phyloP scores from a whole-genome alignment of 768 basidiomycete species.

The Tephrocybe rancida region DNA sequence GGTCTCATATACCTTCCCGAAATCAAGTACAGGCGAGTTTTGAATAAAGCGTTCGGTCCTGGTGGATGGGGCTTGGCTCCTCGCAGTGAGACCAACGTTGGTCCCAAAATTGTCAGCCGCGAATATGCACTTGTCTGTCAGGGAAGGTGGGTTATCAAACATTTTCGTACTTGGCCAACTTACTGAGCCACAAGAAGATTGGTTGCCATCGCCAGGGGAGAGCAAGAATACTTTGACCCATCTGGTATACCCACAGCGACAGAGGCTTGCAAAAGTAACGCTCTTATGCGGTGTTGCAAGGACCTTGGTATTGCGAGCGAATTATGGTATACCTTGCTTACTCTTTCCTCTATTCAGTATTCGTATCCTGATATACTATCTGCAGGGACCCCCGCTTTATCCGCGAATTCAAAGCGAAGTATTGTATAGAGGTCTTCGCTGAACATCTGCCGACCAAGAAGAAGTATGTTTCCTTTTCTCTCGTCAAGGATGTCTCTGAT shows the following conservation, averaged over 20 bases:
- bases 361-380: background rate
- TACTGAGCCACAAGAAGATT: slow-evolving; percentile 47
- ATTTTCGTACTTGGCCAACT: background rate
- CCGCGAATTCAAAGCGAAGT: slow-evolving; percentile 83
- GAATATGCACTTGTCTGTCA: slow-evolving; percentile 95
- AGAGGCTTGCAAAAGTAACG: slow-evolving; percentile 95
- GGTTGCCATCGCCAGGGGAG: slow-evolving; percentile 89
- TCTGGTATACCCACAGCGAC: slow-evolving; percentile 90
- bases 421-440: slow-evolving; percentile 84
- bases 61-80: slow-evolving; percentile 98
- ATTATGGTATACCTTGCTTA: slow-evolving; percentile 68
- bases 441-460: slow-evolving; percentile 86
- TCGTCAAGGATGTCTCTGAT: background rate
- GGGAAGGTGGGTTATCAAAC: slow-evolving; percentile 65
- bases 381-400: slow-evolving; percentile 94
- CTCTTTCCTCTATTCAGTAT: background rate
- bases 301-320: slow-evolving; percentile 96
- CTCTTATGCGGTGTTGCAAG: slow-evolving; percentile 96
- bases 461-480: slow-evolving; percentile 63
- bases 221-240: slow-evolving; percentile 96
- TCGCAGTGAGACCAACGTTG: slow-evolving; percentile 87
- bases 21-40: slow-evolving; percentile 91
- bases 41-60: slow-evolving; percentile 94
- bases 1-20: slow-evolving; percentile 95
- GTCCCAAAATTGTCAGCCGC: slow-evolving; percentile 83